A percentile compares a stretch with the other conserved stretches of the same genome.
Conservation (phyloP, 495 filamentous ascomycete genomes). For the Penicillium simplicissimum region DNA sequence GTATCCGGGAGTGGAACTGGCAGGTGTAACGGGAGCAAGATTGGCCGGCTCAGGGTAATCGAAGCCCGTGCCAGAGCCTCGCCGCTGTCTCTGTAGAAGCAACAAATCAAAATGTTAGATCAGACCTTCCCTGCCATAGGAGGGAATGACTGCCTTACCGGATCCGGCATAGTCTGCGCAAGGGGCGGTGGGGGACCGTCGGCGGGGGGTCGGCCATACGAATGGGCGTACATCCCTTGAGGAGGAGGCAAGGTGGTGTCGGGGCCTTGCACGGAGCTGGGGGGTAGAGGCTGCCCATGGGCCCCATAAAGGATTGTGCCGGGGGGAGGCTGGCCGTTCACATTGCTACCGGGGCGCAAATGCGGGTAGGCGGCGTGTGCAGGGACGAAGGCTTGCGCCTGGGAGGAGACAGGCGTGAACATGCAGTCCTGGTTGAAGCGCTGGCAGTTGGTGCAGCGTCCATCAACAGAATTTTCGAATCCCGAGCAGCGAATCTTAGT, state of each 20-base stretch:
- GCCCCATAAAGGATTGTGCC: constrained; percentile 64
- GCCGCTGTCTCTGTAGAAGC: constrained; percentile 45
- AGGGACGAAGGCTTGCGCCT: constrained; percentile 81
- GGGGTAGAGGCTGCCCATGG: constrained; percentile 71
- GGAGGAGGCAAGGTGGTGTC: constrained; percentile 53
- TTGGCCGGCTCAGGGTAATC: constrained; percentile 58
- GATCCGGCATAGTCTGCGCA: constrained; percentile 43
- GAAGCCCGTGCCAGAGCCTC: constrained; percentile 50
- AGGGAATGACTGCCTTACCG: constrained; percentile 45
- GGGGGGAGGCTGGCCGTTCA: constrained; percentile 44
- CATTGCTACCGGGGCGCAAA: constrained; percentile 44
- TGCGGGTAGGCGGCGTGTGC: constrained; percentile 71
- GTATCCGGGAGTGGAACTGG: constrained; percentile 50
- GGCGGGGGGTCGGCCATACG: constrained; percentile 38
- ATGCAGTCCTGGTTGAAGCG: constrained; percentile 84
- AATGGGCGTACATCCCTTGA: constrained; percentile 45
- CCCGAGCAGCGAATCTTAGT: constrained; percentile 84
- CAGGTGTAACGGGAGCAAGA: constrained; percentile 54
- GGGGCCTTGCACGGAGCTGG: constrained; percentile 48
- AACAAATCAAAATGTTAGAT: constrained; percentile 24
- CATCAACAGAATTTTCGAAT: constrained; percentile 75
- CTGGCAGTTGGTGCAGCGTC: constrained; percentile 76
- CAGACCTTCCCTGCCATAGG: constrained; percentile 1
- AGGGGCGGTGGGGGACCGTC: constrained; percentile 44
- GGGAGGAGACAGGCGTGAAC: constrained; percentile 81